A percentile compares a stretch with the other conserved stretches of the same genome.
phyloP scores from a whole-genome alignment of 805 yeast species.

The Zygosaccharomyces siamensis region DNA sequence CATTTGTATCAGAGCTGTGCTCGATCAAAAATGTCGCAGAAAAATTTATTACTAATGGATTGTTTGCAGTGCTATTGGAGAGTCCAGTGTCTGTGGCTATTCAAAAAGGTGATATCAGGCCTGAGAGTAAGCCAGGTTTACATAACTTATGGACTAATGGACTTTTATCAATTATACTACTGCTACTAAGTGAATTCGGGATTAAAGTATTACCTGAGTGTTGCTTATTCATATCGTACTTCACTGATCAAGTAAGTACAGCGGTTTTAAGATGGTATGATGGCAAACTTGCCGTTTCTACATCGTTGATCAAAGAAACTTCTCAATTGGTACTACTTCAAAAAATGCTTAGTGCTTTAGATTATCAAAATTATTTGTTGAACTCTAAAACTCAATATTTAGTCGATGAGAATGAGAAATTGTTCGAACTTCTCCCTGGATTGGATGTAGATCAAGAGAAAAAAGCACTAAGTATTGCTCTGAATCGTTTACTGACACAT shows the following conservation, averaged over 20 bases:
- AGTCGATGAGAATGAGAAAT: constrained; percentile 16
- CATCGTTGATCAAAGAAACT: constrained; percentile 57
- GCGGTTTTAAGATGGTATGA: constrained; percentile 68
- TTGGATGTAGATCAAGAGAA: constrained; percentile 56
- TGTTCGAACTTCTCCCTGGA: constrained; percentile 47
- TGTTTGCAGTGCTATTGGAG: constrained; percentile 64
- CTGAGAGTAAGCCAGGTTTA: constrained; percentile 48
- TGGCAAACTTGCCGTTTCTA: constrained; percentile 38
- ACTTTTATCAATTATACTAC: constrained; percentile 59
- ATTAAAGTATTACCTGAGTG: constrained; percentile 58
- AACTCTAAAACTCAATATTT: constrained; percentile 19
- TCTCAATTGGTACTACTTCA: constrained; percentile 63
- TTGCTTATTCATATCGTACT: constrained; percentile 56
- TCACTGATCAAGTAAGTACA: constrained; percentile 58
- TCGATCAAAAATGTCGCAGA: constrained; percentile 60
- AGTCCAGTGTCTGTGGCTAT: constrained; percentile 65
- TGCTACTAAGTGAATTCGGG: constrained; percentile 59
- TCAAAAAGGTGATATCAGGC: constrained; percentile 58
- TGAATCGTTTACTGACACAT: constrained; percentile 74
- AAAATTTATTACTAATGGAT: constrained; percentile 55
- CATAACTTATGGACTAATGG: constrained; percentile 88
- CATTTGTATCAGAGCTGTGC: constrained; percentile 65
- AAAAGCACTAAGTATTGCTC: constrained; percentile 52
- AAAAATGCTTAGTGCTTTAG: constrained; percentile 49
- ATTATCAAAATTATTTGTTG: constrained; percentile 45